Evolutionary conservation across 2,329 filamentous ascomycete genomes (phyloP).

Genomic region (Esteya vermicola): DNA sequence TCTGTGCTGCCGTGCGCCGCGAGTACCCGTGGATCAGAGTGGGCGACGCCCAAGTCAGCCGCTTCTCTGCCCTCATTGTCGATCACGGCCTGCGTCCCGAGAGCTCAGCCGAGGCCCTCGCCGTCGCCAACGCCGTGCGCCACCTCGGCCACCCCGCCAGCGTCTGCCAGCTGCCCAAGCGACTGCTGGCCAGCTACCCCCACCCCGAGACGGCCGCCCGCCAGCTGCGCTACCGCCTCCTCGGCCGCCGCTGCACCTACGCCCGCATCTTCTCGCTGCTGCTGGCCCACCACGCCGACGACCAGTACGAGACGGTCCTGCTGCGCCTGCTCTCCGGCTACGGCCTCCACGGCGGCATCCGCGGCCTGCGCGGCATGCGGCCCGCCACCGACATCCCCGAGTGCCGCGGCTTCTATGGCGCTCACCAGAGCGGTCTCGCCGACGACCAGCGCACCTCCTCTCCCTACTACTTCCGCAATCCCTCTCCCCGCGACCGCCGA

Average conservation of each 20-base stretch:
- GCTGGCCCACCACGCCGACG: conserved; percentile 77
- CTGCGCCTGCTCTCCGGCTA: conserved; percentile 61
- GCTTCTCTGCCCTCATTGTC: conserved; percentile 34
- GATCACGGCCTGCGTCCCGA: conserved; percentile 42
- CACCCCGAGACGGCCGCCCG: conserved; percentile 56
- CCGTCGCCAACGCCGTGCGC: conserved; percentile 24
- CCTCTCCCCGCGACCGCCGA: conserved; percentile 11
- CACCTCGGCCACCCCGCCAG: conserved; percentile 35
- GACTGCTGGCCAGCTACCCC: background rate
- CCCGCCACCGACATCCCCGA: conserved; percentile 61
- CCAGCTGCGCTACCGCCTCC: conserved; percentile 52
- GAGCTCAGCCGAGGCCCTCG: conserved; percentile 35
- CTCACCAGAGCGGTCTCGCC: conserved; percentile 49
- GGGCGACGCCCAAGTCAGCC: conserved; percentile 27
- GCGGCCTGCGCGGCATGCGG: conserved; percentile 60
- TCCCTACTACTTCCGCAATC: conserved; percentile 24
- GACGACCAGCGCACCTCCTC: conserved; percentile 25
- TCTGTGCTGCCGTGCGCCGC: conserved; percentile 41
- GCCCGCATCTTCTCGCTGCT: conserved; percentile 46
- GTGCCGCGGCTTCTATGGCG: conserved; percentile 59
- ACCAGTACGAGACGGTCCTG: conserved; percentile 80
- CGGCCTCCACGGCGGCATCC: conserved; percentile 46
- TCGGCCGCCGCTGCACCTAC: conserved; percentile 47
- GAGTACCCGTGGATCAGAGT: conserved; percentile 21
- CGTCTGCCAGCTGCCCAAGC: no score